phyloP scores from a whole-genome alignment of 495 filamentous ascomycete genomes.

The Diplogelasinospora grovesii region DNA sequence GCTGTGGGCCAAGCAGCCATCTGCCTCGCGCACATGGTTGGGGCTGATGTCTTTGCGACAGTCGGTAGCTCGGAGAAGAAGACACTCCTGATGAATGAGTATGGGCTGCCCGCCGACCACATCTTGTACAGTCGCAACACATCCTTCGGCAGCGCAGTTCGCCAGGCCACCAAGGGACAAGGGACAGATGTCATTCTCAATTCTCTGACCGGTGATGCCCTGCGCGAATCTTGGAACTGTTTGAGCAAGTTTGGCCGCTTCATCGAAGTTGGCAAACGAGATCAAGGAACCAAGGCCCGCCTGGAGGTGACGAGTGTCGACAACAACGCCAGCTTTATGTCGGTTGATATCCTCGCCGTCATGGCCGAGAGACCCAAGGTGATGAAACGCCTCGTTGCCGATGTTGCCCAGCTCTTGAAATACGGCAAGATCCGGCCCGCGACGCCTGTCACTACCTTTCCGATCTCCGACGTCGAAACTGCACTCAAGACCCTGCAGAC shows the following conservation, averaged over 20 bases:
- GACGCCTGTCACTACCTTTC: constrained; percentile 37
- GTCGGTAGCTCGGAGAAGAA: constrained; percentile 49
- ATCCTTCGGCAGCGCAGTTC: constrained; percentile 43
- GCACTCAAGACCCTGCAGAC: constrained; percentile 54
- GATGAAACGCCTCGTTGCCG: constrained; percentile 31
- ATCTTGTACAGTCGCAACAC: constrained; percentile 48
- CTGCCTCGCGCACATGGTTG: constrained; percentile 44
- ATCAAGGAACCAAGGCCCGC: constrained; percentile 30
- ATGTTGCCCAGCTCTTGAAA: constrained; percentile 34
- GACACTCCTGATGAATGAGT: constrained; percentile 41
- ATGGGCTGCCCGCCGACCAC: constrained; percentile 43
- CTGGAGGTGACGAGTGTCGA: constrained; percentile 36
- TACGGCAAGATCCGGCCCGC: constrained; percentile 34
- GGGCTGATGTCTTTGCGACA: constrained; percentile 53
- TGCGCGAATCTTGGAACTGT: constrained; percentile 43
- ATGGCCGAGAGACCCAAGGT: constrained; percentile 33
- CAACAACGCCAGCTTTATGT: constrained; percentile 41
- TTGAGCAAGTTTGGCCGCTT: constrained; percentile 43
- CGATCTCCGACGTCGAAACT: constrained; percentile 45
- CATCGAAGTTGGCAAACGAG: constrained; percentile 38
- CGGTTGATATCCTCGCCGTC: constrained; percentile 40
- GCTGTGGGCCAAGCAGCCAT: constrained; percentile 58
- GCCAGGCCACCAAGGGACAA: constrained; percentile 37
- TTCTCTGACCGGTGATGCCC: constrained; percentile 41
- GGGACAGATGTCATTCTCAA: constrained; percentile 64